Conservation (phyloP, 2,329 filamentous ascomycete species). For the Hypoxylon rubiginosum region DNA sequence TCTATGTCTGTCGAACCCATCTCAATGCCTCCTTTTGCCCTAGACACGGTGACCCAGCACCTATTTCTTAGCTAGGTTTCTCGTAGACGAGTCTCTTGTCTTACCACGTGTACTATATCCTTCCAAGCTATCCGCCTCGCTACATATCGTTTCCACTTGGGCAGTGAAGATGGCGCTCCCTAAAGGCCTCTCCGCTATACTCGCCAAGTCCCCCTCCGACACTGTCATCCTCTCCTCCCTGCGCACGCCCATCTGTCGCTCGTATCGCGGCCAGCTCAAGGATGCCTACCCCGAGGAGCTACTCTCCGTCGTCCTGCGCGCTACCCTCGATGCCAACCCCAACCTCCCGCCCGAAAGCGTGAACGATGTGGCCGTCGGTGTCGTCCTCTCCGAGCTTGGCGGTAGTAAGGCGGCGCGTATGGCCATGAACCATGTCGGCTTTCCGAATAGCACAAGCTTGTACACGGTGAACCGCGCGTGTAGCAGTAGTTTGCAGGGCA, state of each 20-base stretch:
- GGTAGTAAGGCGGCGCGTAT: constrained; percentile 92
- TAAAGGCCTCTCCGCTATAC: constrained; percentile 79
- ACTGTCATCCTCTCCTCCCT: constrained; percentile 91
- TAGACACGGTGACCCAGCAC: background rate
- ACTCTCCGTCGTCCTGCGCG: constrained; percentile 74
- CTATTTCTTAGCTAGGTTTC: background rate
- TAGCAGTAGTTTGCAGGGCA: constrained; percentile 80
- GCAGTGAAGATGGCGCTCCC: constrained; percentile 63
- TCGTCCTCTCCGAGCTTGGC: constrained; percentile 90
- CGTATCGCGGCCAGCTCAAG: constrained; percentile 85
- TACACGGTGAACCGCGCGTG: constrained; percentile 93
- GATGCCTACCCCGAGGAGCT: constrained; percentile 93
- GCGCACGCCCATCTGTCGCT: constrained; percentile 86
- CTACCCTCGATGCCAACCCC: constrained; percentile 79
- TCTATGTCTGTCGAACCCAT: background rate
- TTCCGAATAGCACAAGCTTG: constrained; percentile 78
- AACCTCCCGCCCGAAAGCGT: constrained; percentile 77
- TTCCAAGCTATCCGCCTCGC: background rate
- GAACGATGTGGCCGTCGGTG: constrained; percentile 87
- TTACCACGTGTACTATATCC: background rate
- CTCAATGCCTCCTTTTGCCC: background rate
- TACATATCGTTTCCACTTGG: background rate
- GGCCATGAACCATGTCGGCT: constrained; percentile 88
- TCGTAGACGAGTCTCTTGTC: background rate
- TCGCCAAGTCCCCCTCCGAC: constrained; percentile 83